A percentile compares a stretch with the other conserved stretches of the same genome.
phyloP scores from a whole-genome alignment of 2,329 filamentous ascomycete species.

The Neonectria hederae region DNA sequence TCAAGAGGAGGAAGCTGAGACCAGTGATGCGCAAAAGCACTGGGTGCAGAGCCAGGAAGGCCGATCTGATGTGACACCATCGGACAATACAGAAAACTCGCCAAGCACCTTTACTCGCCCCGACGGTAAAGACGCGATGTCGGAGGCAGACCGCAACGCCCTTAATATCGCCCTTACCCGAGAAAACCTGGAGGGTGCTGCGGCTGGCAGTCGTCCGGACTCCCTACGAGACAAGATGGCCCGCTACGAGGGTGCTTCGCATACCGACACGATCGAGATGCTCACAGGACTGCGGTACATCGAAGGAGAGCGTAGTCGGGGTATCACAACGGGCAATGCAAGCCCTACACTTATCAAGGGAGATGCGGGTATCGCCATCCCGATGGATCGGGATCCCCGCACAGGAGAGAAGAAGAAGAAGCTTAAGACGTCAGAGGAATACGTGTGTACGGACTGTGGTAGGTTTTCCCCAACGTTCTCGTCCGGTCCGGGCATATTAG shows the following conservation, averaged over 20 bases:
- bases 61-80: constrained; percentile 62
- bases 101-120: constrained; percentile 44
- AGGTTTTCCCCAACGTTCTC: constrained; percentile 43
- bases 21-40: constrained; percentile 70
- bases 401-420: constrained; percentile 87
- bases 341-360: constrained; percentile 85
- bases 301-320: constrained; percentile 87
- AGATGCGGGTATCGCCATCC: constrained; percentile 86
- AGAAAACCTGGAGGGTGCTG: constrained; percentile 81
- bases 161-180: constrained; percentile 77
- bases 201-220: constrained; percentile 72
- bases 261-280: constrained; percentile 91
- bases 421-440: constrained; percentile 84
- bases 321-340: constrained; percentile 85
- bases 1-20: constrained; percentile 84
- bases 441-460: constrained; percentile 95
- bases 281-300: constrained; percentile 88
- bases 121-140: constrained; percentile 61
- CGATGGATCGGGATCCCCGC: constrained; percentile 78
- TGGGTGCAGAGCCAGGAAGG: constrained; percentile 68
- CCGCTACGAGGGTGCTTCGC: constrained; percentile 77
- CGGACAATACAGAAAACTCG: constrained; percentile 55
- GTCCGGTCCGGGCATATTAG: constrained; percentile 2
- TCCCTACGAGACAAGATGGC: constrained; percentile 88
- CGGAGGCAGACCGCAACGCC: constrained; percentile 70